Evolutionary conservation across 2,329 filamentous ascomycete species (phyloP).

Genomic region (Fusarium denticulatum): DNA sequence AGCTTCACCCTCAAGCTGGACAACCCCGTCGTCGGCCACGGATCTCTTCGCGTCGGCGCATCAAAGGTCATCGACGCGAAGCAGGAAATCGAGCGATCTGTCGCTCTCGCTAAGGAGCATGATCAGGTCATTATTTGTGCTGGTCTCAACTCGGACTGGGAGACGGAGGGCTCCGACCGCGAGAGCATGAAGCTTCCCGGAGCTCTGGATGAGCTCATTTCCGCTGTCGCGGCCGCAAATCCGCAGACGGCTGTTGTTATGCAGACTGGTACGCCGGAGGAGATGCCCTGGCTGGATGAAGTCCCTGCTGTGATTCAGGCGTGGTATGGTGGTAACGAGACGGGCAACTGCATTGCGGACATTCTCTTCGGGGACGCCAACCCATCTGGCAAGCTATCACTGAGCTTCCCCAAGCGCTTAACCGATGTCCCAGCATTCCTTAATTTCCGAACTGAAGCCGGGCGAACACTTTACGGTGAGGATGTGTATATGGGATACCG

Average conservation of each 20-base stretch:
- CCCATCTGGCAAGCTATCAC: conserved; percentile 78
- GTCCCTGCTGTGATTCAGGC: conserved; percentile 74
- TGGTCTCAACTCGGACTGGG: conserved; percentile 84
- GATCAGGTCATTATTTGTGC: conserved; percentile 83
- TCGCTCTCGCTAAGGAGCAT: conserved; percentile 71
- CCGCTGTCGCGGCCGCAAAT: conserved; percentile 72
- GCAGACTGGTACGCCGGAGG: conserved; percentile 79
- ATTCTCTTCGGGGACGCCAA: conserved; percentile 79
- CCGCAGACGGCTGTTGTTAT: conserved; percentile 77
- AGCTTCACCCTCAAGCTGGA: conserved; percentile 64
- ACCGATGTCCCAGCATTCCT: conserved; percentile 80
- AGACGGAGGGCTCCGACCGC: conserved; percentile 81
- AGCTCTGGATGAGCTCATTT: conserved; percentile 75
- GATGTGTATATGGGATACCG: conserved; percentile 85
- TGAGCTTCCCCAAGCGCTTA: conserved; percentile 74
- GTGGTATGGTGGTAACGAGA: conserved; percentile 90
- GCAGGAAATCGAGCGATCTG: conserved; percentile 72
- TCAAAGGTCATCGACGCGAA: conserved; percentile 66
- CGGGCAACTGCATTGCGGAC: conserved; percentile 82
- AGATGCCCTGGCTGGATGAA: conserved; percentile 73
- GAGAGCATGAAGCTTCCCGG: conserved; percentile 82
- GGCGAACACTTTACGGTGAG: conserved; percentile 79
- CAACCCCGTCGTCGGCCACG: conserved; percentile 63
- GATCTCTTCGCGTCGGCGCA: conserved; percentile 71
- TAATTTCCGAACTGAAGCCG: conserved; percentile 77